phyloP scores from a whole-genome alignment of 768 basidiomycete genomes.

The Cubamyces sp. region DNA sequence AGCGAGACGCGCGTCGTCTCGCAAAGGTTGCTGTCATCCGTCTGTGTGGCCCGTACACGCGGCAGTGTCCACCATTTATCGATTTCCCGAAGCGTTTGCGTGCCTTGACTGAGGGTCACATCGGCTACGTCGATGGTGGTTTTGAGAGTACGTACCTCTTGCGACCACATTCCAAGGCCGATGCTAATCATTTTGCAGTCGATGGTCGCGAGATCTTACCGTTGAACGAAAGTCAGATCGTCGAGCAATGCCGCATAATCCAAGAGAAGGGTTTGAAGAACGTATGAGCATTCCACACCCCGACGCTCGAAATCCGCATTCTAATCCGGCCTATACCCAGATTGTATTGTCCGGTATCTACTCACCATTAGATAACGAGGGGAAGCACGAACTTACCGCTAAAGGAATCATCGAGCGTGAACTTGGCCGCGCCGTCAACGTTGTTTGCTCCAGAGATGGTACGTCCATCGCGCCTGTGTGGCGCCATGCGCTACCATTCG shows the following conservation, averaged over 20 bases:
- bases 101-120: conserved; percentile 37
- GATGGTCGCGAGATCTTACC: conserved; percentile 49
- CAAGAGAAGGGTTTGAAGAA: conserved; percentile 32
- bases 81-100: conserved; percentile 49
- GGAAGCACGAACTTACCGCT: conserved; percentile 52
- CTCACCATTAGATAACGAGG: conserved; percentile 49
- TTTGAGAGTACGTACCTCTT: conserved; percentile 38
- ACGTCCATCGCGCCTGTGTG: not conserved
- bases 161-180: conserved; percentile 25
- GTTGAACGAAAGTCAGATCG: conserved; percentile 48
- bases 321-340: not conserved
- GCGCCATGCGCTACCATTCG: not conserved
- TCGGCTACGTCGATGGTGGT: conserved; percentile 45
- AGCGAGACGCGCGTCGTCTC: conserved; percentile 55
- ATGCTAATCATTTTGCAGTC: conserved; percentile 48
- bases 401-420: conserved; percentile 47
- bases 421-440: conserved; percentile 40
- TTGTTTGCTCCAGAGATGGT: conserved; percentile 36
- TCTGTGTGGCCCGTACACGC: conserved; percentile 61
- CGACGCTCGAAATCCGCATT: not conserved
- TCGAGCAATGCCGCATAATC: conserved; percentile 47
- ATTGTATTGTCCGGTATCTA: conserved; percentile 54
- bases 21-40: conserved; percentile 66
- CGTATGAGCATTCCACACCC: conserved; percentile 15
- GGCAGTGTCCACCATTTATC: conserved; percentile 59